phyloP scores from a whole-genome alignment of 495 filamentous ascomycete genomes.

The Aspergillus sclerotioniger region DNA sequence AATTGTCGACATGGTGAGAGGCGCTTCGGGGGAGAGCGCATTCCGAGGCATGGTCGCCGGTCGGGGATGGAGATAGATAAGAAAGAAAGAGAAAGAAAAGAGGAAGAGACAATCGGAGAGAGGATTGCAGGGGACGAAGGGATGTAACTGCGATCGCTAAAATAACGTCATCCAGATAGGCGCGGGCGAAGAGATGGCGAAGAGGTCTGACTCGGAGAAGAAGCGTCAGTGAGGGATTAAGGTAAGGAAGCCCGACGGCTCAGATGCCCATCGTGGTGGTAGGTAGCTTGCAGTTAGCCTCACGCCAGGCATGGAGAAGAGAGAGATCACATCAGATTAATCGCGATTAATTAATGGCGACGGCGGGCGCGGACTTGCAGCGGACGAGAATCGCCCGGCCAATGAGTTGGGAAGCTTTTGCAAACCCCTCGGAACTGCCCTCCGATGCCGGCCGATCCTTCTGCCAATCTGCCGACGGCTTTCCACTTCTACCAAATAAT shows the following conservation, averaged over 20 bases:
- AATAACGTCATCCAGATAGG: constrained; percentile 2
- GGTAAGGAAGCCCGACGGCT: constrained; percentile 7
- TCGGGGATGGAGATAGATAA: not conserved
- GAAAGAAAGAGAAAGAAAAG: not conserved
- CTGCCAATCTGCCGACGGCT: not conserved
- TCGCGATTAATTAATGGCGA: constrained; percentile 17
- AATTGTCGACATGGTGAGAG: constrained; percentile 28
- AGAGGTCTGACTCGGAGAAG: constrained; percentile 6
- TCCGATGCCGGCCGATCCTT: constrained; percentile 36
- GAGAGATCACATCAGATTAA: constrained; percentile 17
- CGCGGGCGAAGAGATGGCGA: not conserved
- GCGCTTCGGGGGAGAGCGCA: constrained; percentile 31
- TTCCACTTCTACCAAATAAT: not conserved
- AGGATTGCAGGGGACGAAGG: constrained; percentile 22
- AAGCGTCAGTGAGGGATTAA: constrained; percentile 6
- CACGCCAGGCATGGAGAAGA: constrained; percentile 6
- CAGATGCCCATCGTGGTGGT: not conserved
- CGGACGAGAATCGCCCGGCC: constrained; percentile 35
- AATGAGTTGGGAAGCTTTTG: not conserved
- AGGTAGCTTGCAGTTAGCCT: not conserved
- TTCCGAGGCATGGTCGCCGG: constrained; percentile 31
- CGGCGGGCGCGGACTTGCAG: constrained; percentile 7
- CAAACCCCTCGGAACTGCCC: constrained; percentile 10
- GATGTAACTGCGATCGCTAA: not conserved
- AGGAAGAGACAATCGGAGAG: too few relatives aligned